phyloP scores from a whole-genome alignment of 306 rosid genomes.

The Cicer chorassanicum region DNA sequence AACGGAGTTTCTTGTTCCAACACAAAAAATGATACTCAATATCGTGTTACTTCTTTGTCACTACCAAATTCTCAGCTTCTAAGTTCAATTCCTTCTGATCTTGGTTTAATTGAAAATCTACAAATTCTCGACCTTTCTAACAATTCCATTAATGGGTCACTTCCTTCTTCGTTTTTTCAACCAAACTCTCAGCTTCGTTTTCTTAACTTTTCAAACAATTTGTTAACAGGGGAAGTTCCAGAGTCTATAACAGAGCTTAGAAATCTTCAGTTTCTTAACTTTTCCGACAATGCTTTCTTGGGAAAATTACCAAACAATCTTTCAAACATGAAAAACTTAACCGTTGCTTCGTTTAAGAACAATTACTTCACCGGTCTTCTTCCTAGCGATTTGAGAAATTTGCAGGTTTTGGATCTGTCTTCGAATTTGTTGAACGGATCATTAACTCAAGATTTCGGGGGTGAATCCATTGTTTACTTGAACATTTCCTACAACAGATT shows the following conservation, averaged over 20 bases:
- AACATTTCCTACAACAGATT: slow-evolving; percentile 71
- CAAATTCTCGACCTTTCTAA: slow-evolving; percentile 77
- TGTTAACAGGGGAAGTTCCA: slow-evolving; percentile 65
- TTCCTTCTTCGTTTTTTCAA: slow-evolving; percentile 63
- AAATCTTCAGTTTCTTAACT: slow-evolving; percentile 62
- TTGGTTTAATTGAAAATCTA: slow-evolving; percentile 70
- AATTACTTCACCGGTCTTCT: slow-evolving; percentile 71
- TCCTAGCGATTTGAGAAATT: slow-evolving; percentile 49
- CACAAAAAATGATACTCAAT: neutral
- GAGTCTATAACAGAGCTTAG: slow-evolving; percentile 45
- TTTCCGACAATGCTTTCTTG: slow-evolving; percentile 80
- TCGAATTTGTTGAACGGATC: slow-evolving; percentile 80
- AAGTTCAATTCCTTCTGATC: slow-evolving; percentile 71
- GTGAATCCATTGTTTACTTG: slow-evolving; percentile 55
- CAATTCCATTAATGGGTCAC: slow-evolving; percentile 83
- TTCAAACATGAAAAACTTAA: slow-evolving; percentile 55
- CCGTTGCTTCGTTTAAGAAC: slow-evolving; percentile 53
- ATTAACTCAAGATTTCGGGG: slow-evolving; percentile 66
- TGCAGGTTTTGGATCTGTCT: slow-evolving; percentile 76
- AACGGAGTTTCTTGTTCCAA: slow-evolving; percentile 65
- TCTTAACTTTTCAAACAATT: slow-evolving; percentile 67
- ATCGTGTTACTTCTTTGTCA: slow-evolving; percentile 57
- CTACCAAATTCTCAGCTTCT: slow-evolving; percentile 71
- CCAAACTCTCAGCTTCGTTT: slow-evolving; percentile 53
- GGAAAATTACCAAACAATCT: slow-evolving; percentile 69